Base-by-base conservation (phyloP, 192 early-diverging fungal genomes). In the Rhizoclosmatium sp. region DNA sequence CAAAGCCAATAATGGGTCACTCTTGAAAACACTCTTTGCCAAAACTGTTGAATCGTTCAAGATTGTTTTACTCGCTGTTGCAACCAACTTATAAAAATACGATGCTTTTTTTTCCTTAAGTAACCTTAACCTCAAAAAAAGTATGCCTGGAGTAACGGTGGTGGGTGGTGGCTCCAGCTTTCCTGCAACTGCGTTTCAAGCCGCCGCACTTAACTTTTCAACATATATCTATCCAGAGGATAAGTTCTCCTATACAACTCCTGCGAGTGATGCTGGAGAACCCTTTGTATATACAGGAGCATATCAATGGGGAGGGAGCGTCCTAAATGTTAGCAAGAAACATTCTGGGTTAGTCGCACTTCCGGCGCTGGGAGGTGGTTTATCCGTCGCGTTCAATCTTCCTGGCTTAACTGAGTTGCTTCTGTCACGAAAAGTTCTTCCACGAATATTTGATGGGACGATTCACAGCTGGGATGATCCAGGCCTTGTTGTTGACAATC, bases 1-100 rank as follows among this genome's bases (percentile, higher is more conserved):
- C 77, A 2, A 78, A 78, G 59, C 64, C 61, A 2, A 44, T 78
- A 2, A 76, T 76, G 39, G 77, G 66, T 3, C 77, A 78, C 42
- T 71, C 62, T 64, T 76, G 41, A 73, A 23, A 31, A 31, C 31
- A 31, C 31, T 31, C 31, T 31, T 31, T 31, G 31, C 31, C 31
- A 31, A 31, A 31, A 31, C 31, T 31, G 31, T 31, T 31, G 31
- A 31, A 31, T 31, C 31, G 62, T 21, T n/a, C 5, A 21, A 64
- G 7, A 65, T 65, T 7, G 62, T 16, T 12, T 54, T 54, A 54
- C 0, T 12, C 16, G 51, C 0, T 54, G 31, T 31, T 31, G 31
- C 0, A 31, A 54, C 51, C 5, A 54, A 7, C 9, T 7, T 12
- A 54, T 12, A 54, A 54, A 54, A 54, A 0, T 0, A 54, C 5